Evolutionary conservation across 2,329 filamentous ascomycete genomes (phyloP), one percentile per base, ranked within the genome.

Genomic region (Lachnellula arida): DNA sequence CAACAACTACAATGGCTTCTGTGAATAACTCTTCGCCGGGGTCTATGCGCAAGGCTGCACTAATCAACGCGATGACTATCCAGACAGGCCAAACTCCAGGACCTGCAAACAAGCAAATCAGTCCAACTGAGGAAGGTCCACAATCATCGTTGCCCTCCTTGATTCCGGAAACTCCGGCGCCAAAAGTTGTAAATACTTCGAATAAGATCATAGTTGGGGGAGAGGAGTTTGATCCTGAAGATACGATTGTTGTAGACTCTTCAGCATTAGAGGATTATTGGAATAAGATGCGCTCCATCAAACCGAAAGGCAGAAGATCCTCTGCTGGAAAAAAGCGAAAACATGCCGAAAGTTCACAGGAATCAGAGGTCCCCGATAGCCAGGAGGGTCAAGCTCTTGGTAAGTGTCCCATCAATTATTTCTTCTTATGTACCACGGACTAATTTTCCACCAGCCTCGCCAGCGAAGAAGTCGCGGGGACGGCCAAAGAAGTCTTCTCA

Each of bases 141-240:
- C 32, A 50, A 11, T 46, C 46, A 23, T 39, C 46, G 11, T 15
- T 59, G n/a, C 57, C 53, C 25, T 66, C 63, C 1, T 28, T 64
- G 12, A 62, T 67, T 28, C 66, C 65, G 12, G 65, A 68, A 48
- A 69, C 66, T 11, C 66, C 65, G 35, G 63, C 22, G 50, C 8
- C 54, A 47, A 42, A 56, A 46, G 23, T 15, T 11, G 12, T 7
- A 6, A 22, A 25, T 42, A 5, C 46, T 23, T 25, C 12, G 7
- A 5, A 34, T 19, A 55, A 42, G 19, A 32, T 46, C 17, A 43
- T 56, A 22, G 51, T 55, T 11, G 51, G 58, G 11, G 60, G 49
- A n/a, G 48, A 62, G 46, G 53, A 60, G 9, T 44, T 59, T 39
- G 54, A 61, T 49, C 32, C 47, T 4, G 49, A 56, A 12, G 55